phyloP scores from a whole-genome alignment of 225 moss, liverwort and hornwort genomes.

The Antitrichia curtipendula region DNA sequence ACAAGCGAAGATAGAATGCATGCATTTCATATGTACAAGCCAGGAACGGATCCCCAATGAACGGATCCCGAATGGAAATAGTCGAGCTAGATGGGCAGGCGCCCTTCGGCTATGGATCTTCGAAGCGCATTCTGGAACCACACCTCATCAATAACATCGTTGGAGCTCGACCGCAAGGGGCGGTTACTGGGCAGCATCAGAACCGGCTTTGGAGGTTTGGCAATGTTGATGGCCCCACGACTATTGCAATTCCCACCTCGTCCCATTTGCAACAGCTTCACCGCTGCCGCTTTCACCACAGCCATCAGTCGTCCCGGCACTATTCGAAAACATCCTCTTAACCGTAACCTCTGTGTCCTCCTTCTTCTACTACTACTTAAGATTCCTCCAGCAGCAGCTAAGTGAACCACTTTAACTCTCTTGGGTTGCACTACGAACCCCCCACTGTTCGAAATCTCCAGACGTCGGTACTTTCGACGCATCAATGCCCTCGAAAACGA shows the following conservation, averaged over 20 bases:
- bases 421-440: conserved; percentile 20
- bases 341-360: neutral
- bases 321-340: conserved; percentile 12
- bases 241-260: neutral
- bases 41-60: neutral
- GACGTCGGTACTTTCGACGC: conserved; percentile 24
- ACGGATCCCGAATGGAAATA: neutral
- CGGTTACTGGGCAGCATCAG: neutral
- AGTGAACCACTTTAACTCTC: conserved; percentile 19
- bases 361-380: neutral
- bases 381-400: neutral
- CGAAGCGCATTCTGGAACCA: conserved; percentile 36
- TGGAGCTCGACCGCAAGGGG: conserved; percentile 12
- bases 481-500: conserved; percentile 7
- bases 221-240: neutral
- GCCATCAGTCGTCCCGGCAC: conserved; percentile 1
- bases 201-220: neutral
- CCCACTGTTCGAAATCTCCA: neutral
- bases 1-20: neutral
- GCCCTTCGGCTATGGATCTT: conserved; percentile 34
- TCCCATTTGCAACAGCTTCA: neutral
- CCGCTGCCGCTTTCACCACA: conserved; percentile 3
- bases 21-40: neutral
- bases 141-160: conserved; percentile 30
- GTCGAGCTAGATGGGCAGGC: neutral